Conservation (phyloP, 2,329 filamentous ascomycete genomes). For the Colletotrichum sp. region DNA sequence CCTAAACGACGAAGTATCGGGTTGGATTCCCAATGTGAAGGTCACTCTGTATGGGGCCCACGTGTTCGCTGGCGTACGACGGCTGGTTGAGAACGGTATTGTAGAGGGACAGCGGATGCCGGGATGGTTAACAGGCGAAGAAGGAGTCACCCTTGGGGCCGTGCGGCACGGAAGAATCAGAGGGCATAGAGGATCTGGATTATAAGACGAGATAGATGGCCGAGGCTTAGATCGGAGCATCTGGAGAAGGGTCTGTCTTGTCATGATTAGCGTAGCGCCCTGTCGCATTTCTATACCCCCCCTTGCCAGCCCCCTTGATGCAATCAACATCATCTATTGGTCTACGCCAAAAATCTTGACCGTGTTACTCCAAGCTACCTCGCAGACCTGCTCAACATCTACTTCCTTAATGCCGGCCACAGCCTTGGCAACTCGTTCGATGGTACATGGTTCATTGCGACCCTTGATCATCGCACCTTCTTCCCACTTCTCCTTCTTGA, state of each 20-base stretch:
- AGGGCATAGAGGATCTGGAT: conserved; percentile 60
- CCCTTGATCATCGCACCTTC: conserved; percentile 92
- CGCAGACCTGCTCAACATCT: conserved; percentile 79
- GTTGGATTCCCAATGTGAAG: conserved; percentile 64
- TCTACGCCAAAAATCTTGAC: conserved; percentile 78
- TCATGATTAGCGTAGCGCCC: background rate
- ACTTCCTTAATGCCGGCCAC: conserved; percentile 87
- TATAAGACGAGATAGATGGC: conserved; percentile 37
- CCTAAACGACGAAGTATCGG: conserved; percentile 13
- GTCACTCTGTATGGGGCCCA: conserved; percentile 77
- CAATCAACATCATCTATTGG: conserved; percentile 36
- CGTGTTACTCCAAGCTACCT: conserved; percentile 86
- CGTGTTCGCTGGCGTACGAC: conserved; percentile 80
- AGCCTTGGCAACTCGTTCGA: conserved; percentile 85
- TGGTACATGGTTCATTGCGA: conserved; percentile 89
- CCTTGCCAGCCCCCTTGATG: background rate
- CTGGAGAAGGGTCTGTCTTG: background rate
- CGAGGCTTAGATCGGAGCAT: background rate
- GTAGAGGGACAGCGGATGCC: conserved; percentile 82
- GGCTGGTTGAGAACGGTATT: conserved; percentile 77
- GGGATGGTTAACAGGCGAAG: conserved; percentile 90
- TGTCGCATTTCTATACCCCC: conserved; percentile 5
- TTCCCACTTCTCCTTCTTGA: conserved; percentile 96
- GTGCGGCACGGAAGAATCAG: conserved; percentile 71
- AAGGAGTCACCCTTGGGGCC: conserved; percentile 75